Conservation (phyloP, 1,139 yeast species). For the Geotrichum histeridarum region DNA sequence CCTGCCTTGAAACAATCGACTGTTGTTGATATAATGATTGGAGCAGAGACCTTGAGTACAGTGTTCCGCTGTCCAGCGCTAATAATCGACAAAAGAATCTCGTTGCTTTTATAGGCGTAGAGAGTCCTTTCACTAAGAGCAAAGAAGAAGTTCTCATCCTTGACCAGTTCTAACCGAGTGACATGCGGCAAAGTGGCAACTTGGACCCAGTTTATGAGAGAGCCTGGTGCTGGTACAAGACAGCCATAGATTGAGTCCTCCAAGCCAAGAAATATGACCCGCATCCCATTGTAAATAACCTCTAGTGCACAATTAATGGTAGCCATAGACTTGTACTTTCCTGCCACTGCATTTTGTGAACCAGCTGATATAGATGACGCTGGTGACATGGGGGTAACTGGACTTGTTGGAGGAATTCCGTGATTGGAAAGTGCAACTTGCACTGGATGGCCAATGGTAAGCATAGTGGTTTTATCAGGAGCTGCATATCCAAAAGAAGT, state of each 20-base stretch:
- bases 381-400: background rate
- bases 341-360: no score
- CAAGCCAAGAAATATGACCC: constrained; percentile 15
- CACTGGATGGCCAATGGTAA: constrained; percentile 4
- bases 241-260: constrained; percentile 12
- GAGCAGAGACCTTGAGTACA: constrained; percentile 8
- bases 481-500: constrained; percentile 10
- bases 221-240: background rate
- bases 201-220: constrained; percentile 10
- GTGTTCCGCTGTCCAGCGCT: constrained; percentile 5
- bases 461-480: constrained; percentile 3
- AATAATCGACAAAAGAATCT: constrained; percentile 5
- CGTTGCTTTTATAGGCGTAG: constrained; percentile 11
- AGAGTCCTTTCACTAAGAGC: constrained; percentile 2
- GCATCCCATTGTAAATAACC: background rate
- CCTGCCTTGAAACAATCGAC: constrained; percentile 19
- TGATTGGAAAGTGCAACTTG: background rate
- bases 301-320: constrained; percentile 14
- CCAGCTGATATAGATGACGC: background rate
- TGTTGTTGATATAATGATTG: constrained; percentile 2
- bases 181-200: constrained; percentile 6
- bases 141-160: constrained; percentile 10
- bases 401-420: background rate
- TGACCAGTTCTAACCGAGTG: constrained; percentile 12
- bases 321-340: background rate